Percentiles rank a stretch among this genome's conserved stretches.
phyloP scores from a whole-genome alignment of 192 early-diverging fungal genomes.

The Obelidium mucronatum region DNA sequence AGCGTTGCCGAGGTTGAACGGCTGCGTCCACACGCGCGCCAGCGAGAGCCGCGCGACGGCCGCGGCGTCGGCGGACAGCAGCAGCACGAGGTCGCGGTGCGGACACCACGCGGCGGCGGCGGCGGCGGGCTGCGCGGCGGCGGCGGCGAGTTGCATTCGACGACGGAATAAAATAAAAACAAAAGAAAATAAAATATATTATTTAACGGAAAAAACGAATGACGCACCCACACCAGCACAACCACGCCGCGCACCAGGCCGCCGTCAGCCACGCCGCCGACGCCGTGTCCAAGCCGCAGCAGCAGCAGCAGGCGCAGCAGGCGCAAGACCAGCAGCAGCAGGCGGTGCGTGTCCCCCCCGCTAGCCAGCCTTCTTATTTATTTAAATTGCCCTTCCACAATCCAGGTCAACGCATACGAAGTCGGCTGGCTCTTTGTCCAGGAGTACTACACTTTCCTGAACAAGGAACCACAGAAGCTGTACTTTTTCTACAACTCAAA shows the following conservation, averaged over 20 bases:
- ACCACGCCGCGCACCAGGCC: too few species aligned
- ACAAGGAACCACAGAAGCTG: conserved; percentile 79
- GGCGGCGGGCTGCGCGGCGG: too few species aligned
- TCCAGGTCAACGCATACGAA: conserved; percentile 61
- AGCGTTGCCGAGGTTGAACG: too few species aligned
- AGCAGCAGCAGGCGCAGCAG: not conserved
- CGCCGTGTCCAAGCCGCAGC: conserved; percentile 1
- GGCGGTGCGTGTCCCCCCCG: not conserved
- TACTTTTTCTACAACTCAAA: conserved; percentile 90
- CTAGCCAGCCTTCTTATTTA: not conserved
- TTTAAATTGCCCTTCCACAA: not conserved
- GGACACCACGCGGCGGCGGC: conserved; percentile 16
- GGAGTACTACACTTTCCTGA: conserved; percentile 93
- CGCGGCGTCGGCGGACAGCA: not conserved
- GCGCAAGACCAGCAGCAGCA: not conserved
- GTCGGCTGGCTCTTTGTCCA: conserved; percentile 94
- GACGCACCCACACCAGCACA: not conserved
- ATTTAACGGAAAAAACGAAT: too few species aligned
- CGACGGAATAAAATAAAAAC: too few species aligned
- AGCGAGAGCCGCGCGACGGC: not conserved
- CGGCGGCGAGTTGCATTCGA: too few species aligned
- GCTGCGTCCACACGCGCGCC: not conserved
- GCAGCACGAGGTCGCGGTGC: conserved; percentile 10
- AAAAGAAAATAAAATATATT: too few species aligned
- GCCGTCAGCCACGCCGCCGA: conserved; percentile 13